phyloP scores from a whole-genome alignment of 2,329 filamentous ascomycete genomes.

The Orbilia ellipsospora region DNA sequence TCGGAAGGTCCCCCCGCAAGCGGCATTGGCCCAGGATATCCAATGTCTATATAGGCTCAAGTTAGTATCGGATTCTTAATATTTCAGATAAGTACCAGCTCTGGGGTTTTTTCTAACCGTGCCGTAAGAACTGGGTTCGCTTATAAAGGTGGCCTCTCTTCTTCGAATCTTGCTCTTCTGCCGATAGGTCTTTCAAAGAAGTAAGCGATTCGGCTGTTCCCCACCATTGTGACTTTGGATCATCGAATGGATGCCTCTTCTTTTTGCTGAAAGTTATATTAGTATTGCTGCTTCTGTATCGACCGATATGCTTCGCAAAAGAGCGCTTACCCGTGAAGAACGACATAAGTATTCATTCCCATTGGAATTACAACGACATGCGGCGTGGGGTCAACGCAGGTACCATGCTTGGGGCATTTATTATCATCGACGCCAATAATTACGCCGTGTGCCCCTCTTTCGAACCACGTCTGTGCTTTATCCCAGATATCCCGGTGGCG shows the following conservation, averaged over 20 bases:
- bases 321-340: constrained; percentile 38
- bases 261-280: constrained; percentile 17
- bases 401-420: neutral
- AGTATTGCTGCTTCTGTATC: constrained; percentile 1
- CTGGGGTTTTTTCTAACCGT: constrained; percentile 10
- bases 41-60: neutral
- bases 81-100: neutral
- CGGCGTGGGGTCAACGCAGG: neutral
- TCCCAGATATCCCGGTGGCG: constrained; percentile 25
- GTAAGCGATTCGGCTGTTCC: constrained; percentile 2
- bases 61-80: neutral
- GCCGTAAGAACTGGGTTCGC: constrained; percentile 9
- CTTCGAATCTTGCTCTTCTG: constrained; percentile 5
- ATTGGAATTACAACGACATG: constrained; percentile 5
- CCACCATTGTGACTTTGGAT: constrained; percentile 37
- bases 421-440: constrained; percentile 22
- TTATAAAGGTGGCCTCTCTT: constrained; percentile 22
- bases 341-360: neutral
- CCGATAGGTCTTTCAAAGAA: neutral
- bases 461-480: constrained; percentile 14
- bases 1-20: constrained; percentile 3
- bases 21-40: too few species aligned
- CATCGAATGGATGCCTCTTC: constrained; percentile 25
- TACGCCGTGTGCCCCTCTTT: constrained; percentile 22
- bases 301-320: neutral